These are phyloP conservation scores for Anthostomella pinea DNA, from an alignment of 2,329 filamentous ascomycete genomes.

Conservation along the genomic window DNA sequence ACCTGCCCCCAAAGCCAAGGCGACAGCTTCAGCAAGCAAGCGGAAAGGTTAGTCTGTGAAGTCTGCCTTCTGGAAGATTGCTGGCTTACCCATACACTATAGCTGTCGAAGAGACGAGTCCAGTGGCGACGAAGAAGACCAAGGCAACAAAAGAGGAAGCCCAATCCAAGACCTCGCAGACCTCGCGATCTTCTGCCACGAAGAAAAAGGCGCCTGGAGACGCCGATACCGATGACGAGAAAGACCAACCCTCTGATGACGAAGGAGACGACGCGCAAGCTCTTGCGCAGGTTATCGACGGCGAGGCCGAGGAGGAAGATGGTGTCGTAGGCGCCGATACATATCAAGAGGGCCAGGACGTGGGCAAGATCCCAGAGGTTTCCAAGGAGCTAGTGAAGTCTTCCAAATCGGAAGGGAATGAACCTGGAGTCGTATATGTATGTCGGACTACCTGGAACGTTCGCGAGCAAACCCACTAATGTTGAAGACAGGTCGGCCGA, in stretches of 20 bases:
- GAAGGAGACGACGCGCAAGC: slow-evolving; percentile 42
- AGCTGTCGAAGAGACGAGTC: slow-evolving; percentile 46
- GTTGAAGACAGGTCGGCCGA: slow-evolving; percentile 77
- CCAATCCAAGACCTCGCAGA: slow-evolving; percentile 21
- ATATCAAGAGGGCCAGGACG: slow-evolving; percentile 48
- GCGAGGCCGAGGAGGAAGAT: slow-evolving; percentile 39
- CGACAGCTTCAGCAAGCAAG: slow-evolving; percentile 26
- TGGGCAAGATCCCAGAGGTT: slow-evolving; percentile 49
- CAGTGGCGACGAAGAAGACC: slow-evolving; percentile 44
- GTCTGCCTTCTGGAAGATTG: neutral
- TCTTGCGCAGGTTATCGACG: slow-evolving; percentile 46
- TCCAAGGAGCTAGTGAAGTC: slow-evolving; percentile 43
- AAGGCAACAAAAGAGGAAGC: slow-evolving; percentile 37
- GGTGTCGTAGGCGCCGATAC: too few species aligned
- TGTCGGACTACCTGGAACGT: neutral
- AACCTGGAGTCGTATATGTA: slow-evolving; percentile 81
- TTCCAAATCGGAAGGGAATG: slow-evolving; percentile 37
- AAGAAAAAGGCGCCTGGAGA: slow-evolving; percentile 25
- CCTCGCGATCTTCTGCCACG: slow-evolving; percentile 21
- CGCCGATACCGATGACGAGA: slow-evolving; percentile 31
- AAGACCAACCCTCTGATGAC: slow-evolving; percentile 28
- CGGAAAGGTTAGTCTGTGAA: slow-evolving; percentile 34
- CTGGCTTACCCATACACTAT: neutral
- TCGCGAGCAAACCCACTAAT: slow-evolving; percentile 2
- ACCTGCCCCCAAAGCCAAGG: slow-evolving; percentile 35